phyloP scores from a whole-genome alignment of 495 filamentous ascomycete genomes.

The Podospora conica region DNA sequence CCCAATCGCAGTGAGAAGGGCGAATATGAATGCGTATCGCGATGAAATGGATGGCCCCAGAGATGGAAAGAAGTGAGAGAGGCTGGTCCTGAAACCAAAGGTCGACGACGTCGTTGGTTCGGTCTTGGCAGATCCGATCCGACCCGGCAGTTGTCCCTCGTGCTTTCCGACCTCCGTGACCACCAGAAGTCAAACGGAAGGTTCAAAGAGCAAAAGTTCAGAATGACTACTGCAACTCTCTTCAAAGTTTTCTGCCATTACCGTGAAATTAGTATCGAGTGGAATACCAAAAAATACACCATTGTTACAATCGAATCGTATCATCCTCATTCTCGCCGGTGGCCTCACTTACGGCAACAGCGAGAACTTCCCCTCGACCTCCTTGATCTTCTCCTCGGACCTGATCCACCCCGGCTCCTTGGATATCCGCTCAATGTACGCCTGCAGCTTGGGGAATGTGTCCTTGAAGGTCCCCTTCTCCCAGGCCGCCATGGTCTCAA shows the following conservation, averaged over 20 bases:
- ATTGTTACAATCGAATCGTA: background rate
- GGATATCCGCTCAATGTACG: slow-evolving; percentile 58
- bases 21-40: background rate
- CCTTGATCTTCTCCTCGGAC: slow-evolving; percentile 53
- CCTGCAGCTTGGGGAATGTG: slow-evolving; percentile 43
- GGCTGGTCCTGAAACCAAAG: background rate
- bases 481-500: slow-evolving; percentile 45
- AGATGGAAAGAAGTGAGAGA: background rate
- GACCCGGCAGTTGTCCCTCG: background rate
- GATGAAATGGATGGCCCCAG: background rate
- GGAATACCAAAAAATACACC: background rate
- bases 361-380: slow-evolving; percentile 54
- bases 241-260: background rate
- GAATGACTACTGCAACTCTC: no score
- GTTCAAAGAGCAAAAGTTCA: no score
- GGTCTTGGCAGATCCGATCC: background rate
- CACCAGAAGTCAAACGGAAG: background rate
- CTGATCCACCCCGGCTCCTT: slow-evolving; percentile 52
- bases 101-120: background rate
- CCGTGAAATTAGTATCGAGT: background rate
- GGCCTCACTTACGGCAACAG: slow-evolving; percentile 7
- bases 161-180: background rate
- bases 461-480: slow-evolving; percentile 25
- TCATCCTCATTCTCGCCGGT: background rate
- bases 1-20: background rate